These are phyloP conservation scores for Linnemannia elongata DNA, from an alignment of 192 early-diverging fungal genomes.

Conservation along the genomic window DNA sequence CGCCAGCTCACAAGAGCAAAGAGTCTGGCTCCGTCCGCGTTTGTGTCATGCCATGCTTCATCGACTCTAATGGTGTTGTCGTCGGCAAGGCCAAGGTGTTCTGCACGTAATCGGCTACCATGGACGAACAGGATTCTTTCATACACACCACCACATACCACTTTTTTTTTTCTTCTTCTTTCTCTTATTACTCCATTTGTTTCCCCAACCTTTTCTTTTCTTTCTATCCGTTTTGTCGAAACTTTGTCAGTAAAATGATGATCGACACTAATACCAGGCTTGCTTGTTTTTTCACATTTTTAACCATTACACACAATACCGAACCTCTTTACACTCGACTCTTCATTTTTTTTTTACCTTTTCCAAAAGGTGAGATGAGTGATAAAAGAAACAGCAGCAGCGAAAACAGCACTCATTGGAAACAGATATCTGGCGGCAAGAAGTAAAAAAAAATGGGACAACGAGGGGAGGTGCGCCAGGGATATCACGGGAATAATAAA, in stretches of 20 bases:
- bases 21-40: conserved; percentile 51
- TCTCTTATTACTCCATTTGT: background rate
- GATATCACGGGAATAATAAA: too few species aligned
- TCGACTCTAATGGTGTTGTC: conserved; percentile 47
- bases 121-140: background rate
- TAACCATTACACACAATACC: background rate
- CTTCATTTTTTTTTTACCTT: too few species aligned
- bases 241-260: conserved; percentile 4
- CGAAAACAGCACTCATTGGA: too few species aligned
- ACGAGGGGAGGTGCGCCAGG: too few species aligned
- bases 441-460: too few species aligned
- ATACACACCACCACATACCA: conserved; percentile 8
- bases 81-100: conserved; percentile 56
- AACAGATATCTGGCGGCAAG: too few species aligned
- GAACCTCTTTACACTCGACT: background rate
- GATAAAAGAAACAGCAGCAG: too few species aligned
- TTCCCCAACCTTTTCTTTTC: background rate
- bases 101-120: conserved; percentile 21
- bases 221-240: background rate
- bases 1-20: conserved; percentile 56
- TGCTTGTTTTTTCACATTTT: background rate
- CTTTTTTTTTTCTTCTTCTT: background rate
- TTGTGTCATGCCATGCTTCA: conserved; percentile 54
- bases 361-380: background rate
- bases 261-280: background rate